These are phyloP conservation scores for Maudiozyma bulderi DNA, from an alignment of 805 yeast species.

Conservation along the genomic window DNA sequence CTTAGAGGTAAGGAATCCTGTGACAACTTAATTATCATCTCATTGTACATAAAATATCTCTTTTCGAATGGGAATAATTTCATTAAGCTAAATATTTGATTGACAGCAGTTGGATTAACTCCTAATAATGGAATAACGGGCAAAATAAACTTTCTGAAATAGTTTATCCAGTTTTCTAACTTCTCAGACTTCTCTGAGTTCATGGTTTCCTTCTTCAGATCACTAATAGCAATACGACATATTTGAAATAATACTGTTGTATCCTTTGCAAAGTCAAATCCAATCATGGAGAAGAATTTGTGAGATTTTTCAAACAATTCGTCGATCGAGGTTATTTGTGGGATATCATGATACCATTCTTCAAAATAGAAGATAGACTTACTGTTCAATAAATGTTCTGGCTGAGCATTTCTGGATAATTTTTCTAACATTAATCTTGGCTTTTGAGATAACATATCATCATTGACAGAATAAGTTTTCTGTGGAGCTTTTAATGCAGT, in stretches of 20 bases:
- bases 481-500: neutral
- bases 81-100: slow-evolving; percentile 50
- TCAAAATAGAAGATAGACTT: slow-evolving; percentile 34
- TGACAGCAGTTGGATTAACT: slow-evolving; percentile 49
- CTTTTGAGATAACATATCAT: slow-evolving; percentile 1
- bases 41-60: slow-evolving; percentile 75
- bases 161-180: slow-evolving; percentile 44
- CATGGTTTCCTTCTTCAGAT: slow-evolving; percentile 21
- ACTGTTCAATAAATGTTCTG: slow-evolving; percentile 8
- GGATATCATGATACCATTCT: slow-evolving; percentile 40
- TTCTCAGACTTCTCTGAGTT: slow-evolving; percentile 7
- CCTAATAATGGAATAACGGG: slow-evolving; percentile 49
- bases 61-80: slow-evolving; percentile 45
- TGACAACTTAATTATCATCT: slow-evolving; percentile 48
- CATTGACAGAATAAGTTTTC: neutral
- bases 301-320: slow-evolving; percentile 31
- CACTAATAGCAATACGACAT: slow-evolving; percentile 46
- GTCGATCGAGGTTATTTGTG: slow-evolving; percentile 30
- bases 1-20: slow-evolving; percentile 49
- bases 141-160: slow-evolving; percentile 53
- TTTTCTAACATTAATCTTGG: slow-evolving; percentile 10
- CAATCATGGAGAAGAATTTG: slow-evolving; percentile 33
- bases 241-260: slow-evolving; percentile 44
- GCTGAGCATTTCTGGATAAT: slow-evolving; percentile 11
- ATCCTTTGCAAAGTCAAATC: slow-evolving; percentile 43